Evolutionary conservation across 805 yeast species (phyloP), one percentile per base, ranked within the genome.

Genomic region (Candida corydali): DNA sequence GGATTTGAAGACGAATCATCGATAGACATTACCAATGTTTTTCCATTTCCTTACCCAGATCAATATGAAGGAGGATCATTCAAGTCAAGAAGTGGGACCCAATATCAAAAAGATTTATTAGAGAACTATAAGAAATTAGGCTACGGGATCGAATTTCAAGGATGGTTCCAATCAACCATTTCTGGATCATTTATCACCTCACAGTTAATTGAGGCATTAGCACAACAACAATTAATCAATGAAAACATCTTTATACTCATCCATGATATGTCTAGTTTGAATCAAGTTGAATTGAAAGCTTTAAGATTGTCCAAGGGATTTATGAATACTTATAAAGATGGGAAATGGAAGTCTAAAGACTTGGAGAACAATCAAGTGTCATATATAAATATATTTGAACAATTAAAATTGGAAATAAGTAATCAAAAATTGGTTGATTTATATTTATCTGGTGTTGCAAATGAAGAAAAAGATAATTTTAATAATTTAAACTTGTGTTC

Each of bases 111-210:
- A 35, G 87, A 82, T 32, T 68, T 83, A 51, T 66, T 82, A 46
- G 73, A 76, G 29, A 74, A 76, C 42, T 72, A 86, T 44, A 75
- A 70, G 50, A 72, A 70, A 38, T 75, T 79, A 43, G 81, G 82
- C 33, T 69, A 76, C 42, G 89, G 88, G 31, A 69, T 78, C 29
- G 84, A 80, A 53, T 70, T 80, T 42, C 75, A 80, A 44, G 96
- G 96, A 23, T 86, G 89, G 87, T 86, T 84, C 63, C 76, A 85
- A 54, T 70, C 82, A 29, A 71, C 87, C 19, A 64, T 69, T 35
- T 73, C 83, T 26, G 93, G 93, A 31, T 78, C 78, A 55, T 80
- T 79, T 54, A 75, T 80, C 51, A 78, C 80, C 41, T 72, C 75
- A 37, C 76, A 76, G 37, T 68, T 84, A 35, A 69, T 87, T 19